Percentiles rank a stretch among this genome's conserved stretches.
phyloP scores from a whole-genome alignment of 2,329 filamentous ascomycete species.

The Fusarium sp. region DNA sequence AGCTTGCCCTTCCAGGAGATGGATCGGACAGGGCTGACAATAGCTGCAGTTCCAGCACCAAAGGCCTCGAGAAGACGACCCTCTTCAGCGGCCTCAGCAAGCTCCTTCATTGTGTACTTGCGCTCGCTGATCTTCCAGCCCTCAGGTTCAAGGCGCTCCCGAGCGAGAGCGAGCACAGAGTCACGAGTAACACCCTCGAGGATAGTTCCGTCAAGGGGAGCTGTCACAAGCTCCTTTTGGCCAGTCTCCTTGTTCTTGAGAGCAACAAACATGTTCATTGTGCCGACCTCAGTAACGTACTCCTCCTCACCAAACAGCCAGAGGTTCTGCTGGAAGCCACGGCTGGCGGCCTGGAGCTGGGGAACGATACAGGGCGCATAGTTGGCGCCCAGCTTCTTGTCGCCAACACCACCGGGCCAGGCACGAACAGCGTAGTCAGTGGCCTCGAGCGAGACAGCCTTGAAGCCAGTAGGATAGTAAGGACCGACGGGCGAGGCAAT shows the following conservation, averaged over 20 bases:
- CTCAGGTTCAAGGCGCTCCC: slow-evolving; percentile 82
- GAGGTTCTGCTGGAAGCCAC: slow-evolving; percentile 97
- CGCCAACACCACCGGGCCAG: slow-evolving; percentile 96
- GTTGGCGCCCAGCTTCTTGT: slow-evolving; percentile 98
- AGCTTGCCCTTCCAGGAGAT: slow-evolving; percentile 88
- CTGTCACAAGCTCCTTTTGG: slow-evolving; percentile 92
- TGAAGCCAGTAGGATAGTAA: slow-evolving; percentile 98
- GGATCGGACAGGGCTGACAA: slow-evolving; percentile 88
- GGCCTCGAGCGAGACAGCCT: slow-evolving; percentile 93
- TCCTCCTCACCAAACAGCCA: slow-evolving; percentile 98
- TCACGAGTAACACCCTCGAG: slow-evolving; percentile 94
- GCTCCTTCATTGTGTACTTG: slow-evolving; percentile 90
- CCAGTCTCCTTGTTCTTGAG: slow-evolving; percentile 87
- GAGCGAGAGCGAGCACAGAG: slow-evolving; percentile 85
- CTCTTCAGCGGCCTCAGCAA: slow-evolving; percentile 82
- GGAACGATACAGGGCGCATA: slow-evolving; percentile 99
- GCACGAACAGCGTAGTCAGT: slow-evolving; percentile 97
- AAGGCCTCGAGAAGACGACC: slow-evolving; percentile 93
- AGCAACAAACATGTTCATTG: slow-evolving; percentile 97
- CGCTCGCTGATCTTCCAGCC: slow-evolving; percentile 91
- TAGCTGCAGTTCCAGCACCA: slow-evolving; percentile 90
- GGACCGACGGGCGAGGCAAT: slow-evolving; percentile 97
- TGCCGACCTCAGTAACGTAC: slow-evolving; percentile 95
- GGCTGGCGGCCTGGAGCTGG: slow-evolving; percentile 88
- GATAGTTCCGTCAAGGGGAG: slow-evolving; percentile 95